Percentiles rank a stretch among this genome's conserved stretches.
Evolutionary conservation across 768 basidiomycete genomes (phyloP).

Genomic region (Kondoa subrosea): DNA sequence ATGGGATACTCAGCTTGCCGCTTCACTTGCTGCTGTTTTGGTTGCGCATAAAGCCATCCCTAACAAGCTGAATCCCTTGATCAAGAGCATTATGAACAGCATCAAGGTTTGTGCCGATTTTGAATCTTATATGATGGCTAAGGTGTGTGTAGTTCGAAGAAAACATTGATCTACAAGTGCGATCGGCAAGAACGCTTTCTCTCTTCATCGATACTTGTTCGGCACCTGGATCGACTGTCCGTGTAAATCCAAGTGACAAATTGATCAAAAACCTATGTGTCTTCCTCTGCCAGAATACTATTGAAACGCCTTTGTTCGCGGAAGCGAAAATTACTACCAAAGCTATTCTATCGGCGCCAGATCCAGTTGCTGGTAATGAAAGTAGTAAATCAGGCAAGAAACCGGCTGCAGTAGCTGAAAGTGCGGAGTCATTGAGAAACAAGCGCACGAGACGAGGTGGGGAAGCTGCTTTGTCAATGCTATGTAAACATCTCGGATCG

Average conservation of each 20-base stretch:
- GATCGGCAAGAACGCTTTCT: constrained; percentile 71
- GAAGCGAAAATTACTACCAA: constrained; percentile 30
- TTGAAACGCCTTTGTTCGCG: constrained; percentile 76
- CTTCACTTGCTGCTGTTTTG: constrained; percentile 77
- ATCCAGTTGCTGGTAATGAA: not conserved
- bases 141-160: constrained; percentile 51
- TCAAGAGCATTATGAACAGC: constrained; percentile 92
- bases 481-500: constrained; percentile 60
- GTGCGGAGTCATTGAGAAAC: constrained; percentile 38
- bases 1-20: constrained; percentile 70
- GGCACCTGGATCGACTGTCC: constrained; percentile 39
- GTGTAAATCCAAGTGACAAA: constrained; percentile 78
- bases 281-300: constrained; percentile 81
- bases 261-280: constrained; percentile 93
- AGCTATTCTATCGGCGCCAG: too few species aligned
- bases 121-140: not conserved
- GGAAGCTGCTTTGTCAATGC: constrained; percentile 56
- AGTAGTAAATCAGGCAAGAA: constrained; percentile 33
- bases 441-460: constrained; percentile 59
- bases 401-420: constrained; percentile 37
- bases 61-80: constrained; percentile 84
- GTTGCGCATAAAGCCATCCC: constrained; percentile 73
- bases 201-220: constrained; percentile 75
- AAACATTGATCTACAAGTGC: constrained; percentile 67
- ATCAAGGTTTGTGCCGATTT: constrained; percentile 52